Evolutionary conservation across 106 monocot species (phyloP), one percentile per base, ranked within the genome.

Genomic region (Triglochin maritima): DNA sequence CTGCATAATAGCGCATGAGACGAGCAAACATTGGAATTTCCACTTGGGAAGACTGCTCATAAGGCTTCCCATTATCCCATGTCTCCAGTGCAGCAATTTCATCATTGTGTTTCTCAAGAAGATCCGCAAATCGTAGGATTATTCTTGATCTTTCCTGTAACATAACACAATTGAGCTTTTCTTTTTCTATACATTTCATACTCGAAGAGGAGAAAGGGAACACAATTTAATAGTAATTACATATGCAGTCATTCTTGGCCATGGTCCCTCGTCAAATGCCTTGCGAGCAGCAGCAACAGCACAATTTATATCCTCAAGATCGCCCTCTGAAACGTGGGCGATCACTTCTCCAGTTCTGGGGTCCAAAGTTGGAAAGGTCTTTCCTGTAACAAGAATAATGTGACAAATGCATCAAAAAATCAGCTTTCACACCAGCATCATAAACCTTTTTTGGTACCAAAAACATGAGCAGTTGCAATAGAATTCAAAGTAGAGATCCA

Each of bases 211-310:
- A 29, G 29, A 0, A 29, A 1, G 29, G 29, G 29, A 29, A 29
- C 29, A 29, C 1, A 29, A 29, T 29, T 29, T 29, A 29, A 29
- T 29, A 29, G 29, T 29, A 1, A 29, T 76, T 84, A 91, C 96
- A 82, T 98, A 98, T 42, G 77, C 86, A 49, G 91, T 71, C 91
- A 98, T 91, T 72, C 55, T 98, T 9, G 88, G 85, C 96, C 96
- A 98, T 49, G 96, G 96, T 50, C 96, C 96, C 68, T 92, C 84
- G 71, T 98, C 96, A 62, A 98, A 98, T 0, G 96, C 96, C 80
- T 92, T 88, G 60, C 96, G 88, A 70, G 96, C 96, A 64, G 88
- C 88, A 44, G 17, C n/a, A 5, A 98, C 96, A 44, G 96, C 96
- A 49, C 71, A 72, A 68, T 91, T 75, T 48, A 92, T 46, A 67